These are phyloP conservation scores for Lentinula novae-zelandiae DNA, from an alignment of 1,284 basidiomycete genomes.

Conservation along the genomic window DNA sequence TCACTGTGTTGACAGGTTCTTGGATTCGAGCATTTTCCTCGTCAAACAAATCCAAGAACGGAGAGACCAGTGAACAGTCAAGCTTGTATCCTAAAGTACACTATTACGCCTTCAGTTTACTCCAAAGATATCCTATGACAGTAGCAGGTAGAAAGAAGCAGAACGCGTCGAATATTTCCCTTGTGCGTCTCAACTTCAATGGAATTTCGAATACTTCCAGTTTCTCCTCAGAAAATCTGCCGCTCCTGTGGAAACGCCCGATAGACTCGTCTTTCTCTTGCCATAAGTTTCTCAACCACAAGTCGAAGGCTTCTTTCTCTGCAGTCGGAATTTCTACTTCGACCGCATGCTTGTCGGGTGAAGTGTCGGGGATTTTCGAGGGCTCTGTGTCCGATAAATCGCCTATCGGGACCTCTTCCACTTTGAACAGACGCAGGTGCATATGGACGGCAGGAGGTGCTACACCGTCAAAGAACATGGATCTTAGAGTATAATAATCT, in stretches of 20 bases:
- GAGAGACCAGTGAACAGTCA: constrained; percentile 31
- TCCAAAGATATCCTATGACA: constrained; percentile 46
- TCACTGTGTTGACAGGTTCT: constrained; percentile 93
- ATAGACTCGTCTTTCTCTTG: constrained; percentile 79
- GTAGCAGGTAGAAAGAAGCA: constrained; percentile 65
- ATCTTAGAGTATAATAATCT: constrained; percentile 83
- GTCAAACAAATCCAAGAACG: constrained; percentile 77
- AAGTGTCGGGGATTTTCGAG: constrained; percentile 23
- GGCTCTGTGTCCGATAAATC: constrained; percentile 40
- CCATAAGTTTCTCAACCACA: constrained; percentile 84
- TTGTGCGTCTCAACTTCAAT: constrained; percentile 44
- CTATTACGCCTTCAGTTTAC: constrained; percentile 29
- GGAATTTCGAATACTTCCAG: constrained; percentile 50
- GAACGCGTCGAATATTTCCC: constrained; percentile 63
- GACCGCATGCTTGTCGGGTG: constrained; percentile 26
- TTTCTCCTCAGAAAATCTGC: constrained; percentile 29
- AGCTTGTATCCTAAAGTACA: constrained; percentile 16
- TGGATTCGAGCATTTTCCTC: constrained; percentile 89
- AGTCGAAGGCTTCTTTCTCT: constrained; percentile 75
- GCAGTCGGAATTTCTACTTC: constrained; percentile 62
- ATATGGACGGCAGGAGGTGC: constrained; percentile 86
- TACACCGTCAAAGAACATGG: constrained; percentile 81
- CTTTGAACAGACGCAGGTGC: constrained; percentile 77
- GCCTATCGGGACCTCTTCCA: constrained; percentile 67
- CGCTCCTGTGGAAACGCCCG: constrained; percentile 53